A percentile compares a stretch with the other conserved stretches of the same genome.
Conservation (phyloP, 495 filamentous ascomycete genomes). For the Aspergillus saccharolyticus region DNA sequence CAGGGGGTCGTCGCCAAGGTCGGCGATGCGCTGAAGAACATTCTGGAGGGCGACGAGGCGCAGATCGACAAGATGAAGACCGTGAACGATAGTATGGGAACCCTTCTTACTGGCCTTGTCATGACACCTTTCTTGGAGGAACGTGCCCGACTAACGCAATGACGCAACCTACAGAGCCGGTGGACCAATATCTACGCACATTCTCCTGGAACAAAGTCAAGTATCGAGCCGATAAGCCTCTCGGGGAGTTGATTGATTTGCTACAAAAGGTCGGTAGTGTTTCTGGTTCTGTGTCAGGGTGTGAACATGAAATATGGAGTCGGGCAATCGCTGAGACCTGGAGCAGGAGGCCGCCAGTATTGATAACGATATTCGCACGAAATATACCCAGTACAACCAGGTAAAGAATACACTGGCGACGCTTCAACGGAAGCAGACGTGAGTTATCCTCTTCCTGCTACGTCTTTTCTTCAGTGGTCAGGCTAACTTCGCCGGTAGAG, state of each 20-base stretch:
- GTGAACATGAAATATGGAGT: not conserved
- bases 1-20: slow-evolving; percentile 84
- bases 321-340: not conserved
- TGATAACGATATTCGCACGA: slow-evolving; percentile 90
- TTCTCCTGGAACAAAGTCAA: slow-evolving; percentile 97
- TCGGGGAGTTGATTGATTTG: slow-evolving; percentile 77
- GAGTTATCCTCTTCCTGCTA: slow-evolving; percentile 15
- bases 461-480: not conserved
- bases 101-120: not conserved
- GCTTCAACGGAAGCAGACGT: slow-evolving; percentile 85
- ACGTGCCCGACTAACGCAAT: slow-evolving; percentile 12
- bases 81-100: slow-evolving; percentile 83
- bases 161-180: slow-evolving; percentile 59
- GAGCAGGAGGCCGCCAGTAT: slow-evolving; percentile 73
- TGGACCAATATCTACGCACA: slow-evolving; percentile 81
- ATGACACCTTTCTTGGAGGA: not conserved
- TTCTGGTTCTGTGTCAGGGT: not conserved
- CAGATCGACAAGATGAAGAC: slow-evolving; percentile 83
- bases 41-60: slow-evolving; percentile 77
- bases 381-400: slow-evolving; percentile 88
- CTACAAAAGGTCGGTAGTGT: slow-evolving; percentile 66
- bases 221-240: slow-evolving; percentile 84
- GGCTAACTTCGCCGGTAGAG: slow-evolving; percentile 46
- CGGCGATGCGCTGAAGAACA: slow-evolving; percentile 71
- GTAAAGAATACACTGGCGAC: slow-evolving; percentile 75